Percentiles rank a stretch among this genome's conserved stretches.
These are phyloP conservation scores for Leccinum arenicola DNA, from an alignment of 768 basidiomycete genomes.

Conservation along the genomic window DNA sequence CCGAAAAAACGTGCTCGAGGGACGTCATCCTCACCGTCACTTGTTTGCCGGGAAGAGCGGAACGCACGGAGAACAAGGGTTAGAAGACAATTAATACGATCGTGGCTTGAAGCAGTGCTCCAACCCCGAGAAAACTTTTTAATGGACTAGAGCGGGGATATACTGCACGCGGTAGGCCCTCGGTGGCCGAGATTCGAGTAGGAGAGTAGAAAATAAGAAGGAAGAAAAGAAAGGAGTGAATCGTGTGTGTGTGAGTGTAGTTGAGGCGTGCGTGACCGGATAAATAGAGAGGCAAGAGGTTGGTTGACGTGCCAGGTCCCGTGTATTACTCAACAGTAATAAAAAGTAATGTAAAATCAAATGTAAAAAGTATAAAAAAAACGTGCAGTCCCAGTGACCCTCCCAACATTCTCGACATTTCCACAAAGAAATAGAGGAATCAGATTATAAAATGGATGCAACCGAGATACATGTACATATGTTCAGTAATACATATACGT, in stretches of 20 bases:
- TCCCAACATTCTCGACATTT: background rate
- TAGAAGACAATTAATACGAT: background rate
- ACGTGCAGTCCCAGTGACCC: background rate
- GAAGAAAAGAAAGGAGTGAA: background rate
- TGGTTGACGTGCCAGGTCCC: background rate
- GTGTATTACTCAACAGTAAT: background rate
- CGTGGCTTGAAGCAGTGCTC: background rate
- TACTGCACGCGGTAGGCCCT: background rate
- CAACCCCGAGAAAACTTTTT: background rate
- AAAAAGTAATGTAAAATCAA: background rate
- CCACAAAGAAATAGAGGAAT: background rate
- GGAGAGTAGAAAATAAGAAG: background rate
- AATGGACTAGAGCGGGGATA: background rate
- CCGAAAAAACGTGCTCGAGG: constrained; percentile 22
- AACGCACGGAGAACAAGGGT: constrained; percentile 13
- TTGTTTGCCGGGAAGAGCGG: background rate
- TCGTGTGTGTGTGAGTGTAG: background rate
- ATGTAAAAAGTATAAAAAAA: background rate
- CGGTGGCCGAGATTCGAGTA: background rate
- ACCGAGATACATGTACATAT: constrained; percentile 28
- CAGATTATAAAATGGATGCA: constrained; percentile 13
- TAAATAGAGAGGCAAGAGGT: background rate
- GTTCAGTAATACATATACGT: constrained; percentile 30
- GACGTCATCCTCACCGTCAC: constrained; percentile 22
- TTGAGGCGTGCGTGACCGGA: background rate